These are phyloP conservation scores for Chalaropsis thielavioides DNA, from an alignment of 2,329 filamentous ascomycete species.

Conservation along the genomic window DNA sequence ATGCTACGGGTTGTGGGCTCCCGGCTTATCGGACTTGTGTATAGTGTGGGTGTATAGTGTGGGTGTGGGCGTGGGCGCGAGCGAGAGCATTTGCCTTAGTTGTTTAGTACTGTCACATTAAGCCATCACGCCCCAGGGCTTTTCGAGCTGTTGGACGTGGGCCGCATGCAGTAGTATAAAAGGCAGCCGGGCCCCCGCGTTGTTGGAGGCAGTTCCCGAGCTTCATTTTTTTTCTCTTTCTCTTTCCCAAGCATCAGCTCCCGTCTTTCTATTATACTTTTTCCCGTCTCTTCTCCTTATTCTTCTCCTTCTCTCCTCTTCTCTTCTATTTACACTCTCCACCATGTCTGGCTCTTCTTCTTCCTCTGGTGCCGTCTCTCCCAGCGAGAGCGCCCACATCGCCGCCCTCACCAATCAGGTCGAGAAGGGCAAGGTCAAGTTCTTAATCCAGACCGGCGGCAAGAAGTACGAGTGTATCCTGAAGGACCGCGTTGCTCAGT, in stretches of 20 bases:
- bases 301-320: slow-evolving; percentile 8
- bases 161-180: neutral
- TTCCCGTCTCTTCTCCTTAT: neutral
- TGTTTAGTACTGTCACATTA: neutral
- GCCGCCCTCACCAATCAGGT: slow-evolving; percentile 23
- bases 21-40: neutral
- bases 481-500: slow-evolving; percentile 33
- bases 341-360: slow-evolving; percentile 18
- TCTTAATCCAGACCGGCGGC: slow-evolving; percentile 32
- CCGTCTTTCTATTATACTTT: neutral
- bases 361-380: slow-evolving; percentile 6
- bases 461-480: slow-evolving; percentile 28
- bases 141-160: neutral
- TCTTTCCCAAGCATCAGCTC: neutral
- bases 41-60: neutral
- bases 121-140: neutral
- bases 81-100: neutral
- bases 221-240: neutral
- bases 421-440: slow-evolving; percentile 31
- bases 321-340: neutral
- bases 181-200: neutral
- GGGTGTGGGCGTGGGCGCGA: neutral
- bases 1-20: neutral
- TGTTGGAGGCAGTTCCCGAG: neutral
- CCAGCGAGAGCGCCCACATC: slow-evolving; percentile 10